Evolutionary conservation across 805 yeast genomes (phyloP).

Genomic region (Hanseniaspora meyeri): DNA sequence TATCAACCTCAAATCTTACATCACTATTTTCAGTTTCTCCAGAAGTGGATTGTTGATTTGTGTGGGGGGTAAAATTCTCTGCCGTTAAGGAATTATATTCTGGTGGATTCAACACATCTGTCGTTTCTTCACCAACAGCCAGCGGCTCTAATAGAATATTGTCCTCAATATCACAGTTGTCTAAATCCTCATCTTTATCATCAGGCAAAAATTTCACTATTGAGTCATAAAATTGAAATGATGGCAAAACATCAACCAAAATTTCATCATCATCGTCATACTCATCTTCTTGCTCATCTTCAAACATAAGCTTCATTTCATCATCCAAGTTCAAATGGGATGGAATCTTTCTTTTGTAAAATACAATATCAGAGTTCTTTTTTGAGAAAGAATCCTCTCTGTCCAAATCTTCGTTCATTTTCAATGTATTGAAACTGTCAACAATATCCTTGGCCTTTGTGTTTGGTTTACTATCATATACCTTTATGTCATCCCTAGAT

Average conservation of each 20-base stretch:
- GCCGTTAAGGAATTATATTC: not conserved
- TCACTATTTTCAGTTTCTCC: not conserved
- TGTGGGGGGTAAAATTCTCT: not conserved
- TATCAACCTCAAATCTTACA: slow-evolving; percentile 16
- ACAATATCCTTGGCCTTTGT: not conserved
- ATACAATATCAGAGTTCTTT: slow-evolving; percentile 3
- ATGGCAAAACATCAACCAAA: slow-evolving; percentile 21
- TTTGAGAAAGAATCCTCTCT: not conserved
- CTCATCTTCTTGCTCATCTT: slow-evolving; percentile 2
- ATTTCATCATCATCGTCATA: slow-evolving; percentile 7
- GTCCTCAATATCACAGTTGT: slow-evolving; percentile 11
- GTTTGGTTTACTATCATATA: not conserved
- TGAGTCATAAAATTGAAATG: slow-evolving; percentile 22
- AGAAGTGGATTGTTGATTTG: not conserved
- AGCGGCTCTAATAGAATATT: not conserved
- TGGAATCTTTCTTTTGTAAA: slow-evolving; percentile 7
- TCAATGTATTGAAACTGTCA: not conserved
- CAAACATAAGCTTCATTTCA: not conserved
- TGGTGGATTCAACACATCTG: not conserved
- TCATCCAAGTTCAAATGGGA: slow-evolving; percentile 2
- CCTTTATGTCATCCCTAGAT: not conserved
- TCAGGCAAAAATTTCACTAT: slow-evolving; percentile 22
- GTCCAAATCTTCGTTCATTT: not conserved
- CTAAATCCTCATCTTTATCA: slow-evolving; percentile 18
- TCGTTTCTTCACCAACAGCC: not conserved